A percentile compares a stretch with the other conserved stretches of the same genome.
Conservation (phyloP, 305 asterid species). For the Rubia tinctorum region DNA sequence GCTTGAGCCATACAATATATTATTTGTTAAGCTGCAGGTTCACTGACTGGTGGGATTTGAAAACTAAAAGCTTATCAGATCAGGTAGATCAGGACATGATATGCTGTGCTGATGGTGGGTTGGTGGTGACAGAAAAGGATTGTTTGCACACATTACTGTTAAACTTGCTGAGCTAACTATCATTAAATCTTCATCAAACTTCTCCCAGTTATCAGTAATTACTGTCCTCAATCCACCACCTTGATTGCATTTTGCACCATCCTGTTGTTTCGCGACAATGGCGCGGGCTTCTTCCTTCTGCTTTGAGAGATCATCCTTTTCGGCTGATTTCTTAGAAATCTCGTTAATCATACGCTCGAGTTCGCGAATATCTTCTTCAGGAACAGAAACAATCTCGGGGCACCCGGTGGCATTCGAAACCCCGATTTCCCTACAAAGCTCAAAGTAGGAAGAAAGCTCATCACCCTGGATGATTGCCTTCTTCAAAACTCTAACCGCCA, state of each 20-base stretch:
- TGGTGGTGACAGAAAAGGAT: constrained; percentile 31
- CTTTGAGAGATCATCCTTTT: background rate
- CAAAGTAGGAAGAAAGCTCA: constrained; percentile 46
- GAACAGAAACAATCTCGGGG: constrained; percentile 48
- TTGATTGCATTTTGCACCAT: background rate
- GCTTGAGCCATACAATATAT: background rate
- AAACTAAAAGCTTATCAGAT: constrained; percentile 19
- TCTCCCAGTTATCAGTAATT: constrained; percentile 79
- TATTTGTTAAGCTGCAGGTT: background rate
- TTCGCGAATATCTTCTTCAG: constrained; percentile 50
- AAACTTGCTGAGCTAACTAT: constrained; percentile 9
- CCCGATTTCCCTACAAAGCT: constrained; percentile 56
- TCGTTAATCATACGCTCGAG: constrained; percentile 50
- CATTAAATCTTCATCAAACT: constrained; percentile 56
- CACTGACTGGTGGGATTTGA: background rate
- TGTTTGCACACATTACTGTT: background rate
- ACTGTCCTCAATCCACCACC: constrained; percentile 37
- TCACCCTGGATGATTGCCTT: constrained; percentile 59
- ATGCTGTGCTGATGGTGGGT: background rate
- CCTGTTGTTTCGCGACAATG: constrained; percentile 20
- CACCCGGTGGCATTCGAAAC: constrained; percentile 44
- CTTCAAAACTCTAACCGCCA: constrained; percentile 47
- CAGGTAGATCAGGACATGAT: constrained; percentile 19
- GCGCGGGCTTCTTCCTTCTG: background rate
- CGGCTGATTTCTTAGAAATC: constrained; percentile 1